Percentiles rank a stretch among this genome's conserved stretches.
Evolutionary conservation across 768 basidiomycete species (phyloP).

Genomic region (Trametes cubensis): DNA sequence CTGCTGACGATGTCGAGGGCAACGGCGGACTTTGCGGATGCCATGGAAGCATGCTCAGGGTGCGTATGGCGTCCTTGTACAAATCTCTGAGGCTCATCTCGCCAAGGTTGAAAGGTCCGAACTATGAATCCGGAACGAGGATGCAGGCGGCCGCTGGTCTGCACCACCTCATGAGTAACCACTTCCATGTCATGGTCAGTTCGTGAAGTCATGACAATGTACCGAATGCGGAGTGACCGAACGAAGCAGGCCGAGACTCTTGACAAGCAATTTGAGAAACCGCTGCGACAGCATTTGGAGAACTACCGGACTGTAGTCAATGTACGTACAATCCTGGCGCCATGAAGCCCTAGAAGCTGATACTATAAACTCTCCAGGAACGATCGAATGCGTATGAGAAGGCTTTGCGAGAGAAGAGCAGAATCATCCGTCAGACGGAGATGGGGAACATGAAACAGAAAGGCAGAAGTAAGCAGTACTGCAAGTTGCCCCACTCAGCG

Average conservation of each 20-base stretch:
- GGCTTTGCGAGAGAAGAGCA: conserved; percentile 79
- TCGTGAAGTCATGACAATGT: background rate
- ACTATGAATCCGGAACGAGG: conserved; percentile 78
- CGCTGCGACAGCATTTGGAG: conserved; percentile 82
- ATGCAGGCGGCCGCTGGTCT: conserved; percentile 86
- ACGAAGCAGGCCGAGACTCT: conserved; percentile 72
- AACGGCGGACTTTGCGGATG: conserved; percentile 83
- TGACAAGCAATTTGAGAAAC: conserved; percentile 88
- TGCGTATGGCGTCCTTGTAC: conserved; percentile 39
- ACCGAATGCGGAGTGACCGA: background rate
- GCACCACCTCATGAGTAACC: conserved; percentile 89
- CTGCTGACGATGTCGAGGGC: conserved; percentile 81
- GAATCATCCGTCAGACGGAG: conserved; percentile 84
- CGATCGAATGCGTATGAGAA: conserved; percentile 84
- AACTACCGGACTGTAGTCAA: conserved; percentile 73
- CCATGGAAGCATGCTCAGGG: conserved; percentile 84
- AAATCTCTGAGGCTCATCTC: conserved; percentile 1
- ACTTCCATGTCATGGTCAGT: conserved; percentile 87
- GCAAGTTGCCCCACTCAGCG: background rate
- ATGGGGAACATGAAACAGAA: conserved; percentile 81
- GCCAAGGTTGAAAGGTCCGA: conserved; percentile 72
- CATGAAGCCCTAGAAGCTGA: background rate
- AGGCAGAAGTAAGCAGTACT: conserved; percentile 68
- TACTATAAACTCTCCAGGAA: conserved; percentile 54
- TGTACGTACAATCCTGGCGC: conserved; percentile 42